Base-by-base conservation (phyloP, 2,329 filamentous ascomycete species). In the Pseudopyrenochaeta lycopersici region DNA sequence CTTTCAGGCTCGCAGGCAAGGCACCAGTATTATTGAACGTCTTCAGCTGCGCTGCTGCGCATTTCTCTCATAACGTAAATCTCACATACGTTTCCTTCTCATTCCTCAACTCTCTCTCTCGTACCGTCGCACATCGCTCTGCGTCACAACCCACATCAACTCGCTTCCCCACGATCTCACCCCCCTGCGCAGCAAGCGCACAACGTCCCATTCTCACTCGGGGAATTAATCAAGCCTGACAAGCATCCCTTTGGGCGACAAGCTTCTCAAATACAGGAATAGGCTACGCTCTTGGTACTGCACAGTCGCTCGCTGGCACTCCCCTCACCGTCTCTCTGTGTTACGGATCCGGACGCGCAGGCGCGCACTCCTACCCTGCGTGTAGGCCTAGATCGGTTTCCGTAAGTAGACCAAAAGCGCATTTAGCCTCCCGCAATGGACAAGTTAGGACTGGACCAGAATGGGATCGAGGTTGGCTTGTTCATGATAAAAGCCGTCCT, bases 11-110 rank as follows among this genome's bases (percentile, higher is more conserved):
- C 27, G 40, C 32, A 40, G 20, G 43, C 35, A 47, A 60, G 58
- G 58, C 58, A 53, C 49, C 58, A 58, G 44, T 40, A 48, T 52
- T 60, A 47, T 47, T 52, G 45, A 51, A 35, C 14, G 39, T 39
- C 36, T 15, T 11, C 41, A 31, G 41, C 45, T 29, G 40, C 40
- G 27, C 40, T 20, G 18, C 20, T 27, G 40, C 40, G 11, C 44
- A 32, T 41, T 32, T 46, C 41, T 41, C 12, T 31, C 32, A n/a
- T 39, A 12, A 36, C 23, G 23, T 27, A 27, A 27, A 27, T 27
- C 36, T 20, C 18, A 29, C 21, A 39, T 33, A 9, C 21, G 17
- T 36, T 17, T 14, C 12, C n/a, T n/a, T 49, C 46, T 43, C 27
- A n/a, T 31, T 41, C 12, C 15, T 27, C 23, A 15, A 15, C 20